Conservation (phyloP, 164 flowering plant genomes). For the Aristolochia contorta region DNA sequence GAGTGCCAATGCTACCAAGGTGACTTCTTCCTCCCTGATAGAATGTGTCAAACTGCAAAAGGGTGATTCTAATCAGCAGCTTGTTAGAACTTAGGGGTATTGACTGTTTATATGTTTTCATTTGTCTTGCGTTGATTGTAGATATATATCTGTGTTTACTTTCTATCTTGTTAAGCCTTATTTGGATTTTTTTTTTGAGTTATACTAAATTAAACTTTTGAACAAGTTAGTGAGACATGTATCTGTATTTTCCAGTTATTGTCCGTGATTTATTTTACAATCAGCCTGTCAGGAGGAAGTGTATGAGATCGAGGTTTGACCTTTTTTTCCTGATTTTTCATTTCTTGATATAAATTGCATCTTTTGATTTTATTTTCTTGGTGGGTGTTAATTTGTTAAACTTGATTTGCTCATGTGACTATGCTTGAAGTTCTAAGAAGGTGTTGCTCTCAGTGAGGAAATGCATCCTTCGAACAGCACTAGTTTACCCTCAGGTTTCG, state of each 20-base stretch:
- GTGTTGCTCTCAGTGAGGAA: constrained; percentile 64
- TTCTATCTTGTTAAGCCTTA: too few relatives aligned
- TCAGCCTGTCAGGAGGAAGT: constrained; percentile 91
- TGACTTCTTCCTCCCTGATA: too few relatives aligned
- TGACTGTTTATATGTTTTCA: too few relatives aligned
- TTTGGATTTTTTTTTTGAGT: background rate
- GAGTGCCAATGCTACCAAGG: too few relatives aligned
- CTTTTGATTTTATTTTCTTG: background rate
- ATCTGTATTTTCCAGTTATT: constrained; percentile 38
- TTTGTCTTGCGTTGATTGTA: too few relatives aligned
- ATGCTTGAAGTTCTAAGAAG: constrained; percentile 60
- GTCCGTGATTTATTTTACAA: constrained; percentile 91
- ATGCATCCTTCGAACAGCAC: constrained; percentile 58
- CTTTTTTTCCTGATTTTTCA: constrained; percentile 6
- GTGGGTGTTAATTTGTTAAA: constrained; percentile 9
- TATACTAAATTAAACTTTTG: background rate
- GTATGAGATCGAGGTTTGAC: constrained; percentile 66
- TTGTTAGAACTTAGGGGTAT: too few relatives aligned
- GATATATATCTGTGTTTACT: too few relatives aligned
- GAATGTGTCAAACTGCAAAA: too few relatives aligned
- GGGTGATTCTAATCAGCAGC: too few relatives aligned
- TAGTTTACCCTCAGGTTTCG: constrained; percentile 57
- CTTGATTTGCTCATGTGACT: constrained; percentile 7
- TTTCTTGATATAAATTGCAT: background rate
- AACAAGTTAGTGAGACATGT: background rate